Conservation (phyloP, 768 basidiomycete genomes). For the Suillus discolor region DNA sequence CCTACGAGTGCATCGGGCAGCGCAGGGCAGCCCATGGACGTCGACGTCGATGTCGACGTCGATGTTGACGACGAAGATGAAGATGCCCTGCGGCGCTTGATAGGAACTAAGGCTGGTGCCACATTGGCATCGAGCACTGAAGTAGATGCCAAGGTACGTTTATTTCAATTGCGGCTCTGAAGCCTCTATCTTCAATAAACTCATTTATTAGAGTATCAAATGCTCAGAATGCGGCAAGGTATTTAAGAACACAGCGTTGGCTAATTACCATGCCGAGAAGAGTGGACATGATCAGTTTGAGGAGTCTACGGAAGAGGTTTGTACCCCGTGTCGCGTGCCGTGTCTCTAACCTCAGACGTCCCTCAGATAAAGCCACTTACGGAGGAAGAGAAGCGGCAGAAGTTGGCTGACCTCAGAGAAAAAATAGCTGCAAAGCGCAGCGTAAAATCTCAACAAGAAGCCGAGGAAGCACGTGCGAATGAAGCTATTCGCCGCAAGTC, state of each 20-base stretch:
- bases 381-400: slow-evolving; percentile 88
- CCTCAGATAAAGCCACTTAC: slow-evolving; percentile 88
- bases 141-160: slow-evolving; percentile 68
- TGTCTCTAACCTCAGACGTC: slow-evolving; percentile 1
- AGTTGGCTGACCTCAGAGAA: slow-evolving; percentile 73
- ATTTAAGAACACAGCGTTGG: slow-evolving; percentile 84
- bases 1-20: slow-evolving; percentile 20
- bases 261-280: slow-evolving; percentile 93
- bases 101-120: slow-evolving; percentile 35
- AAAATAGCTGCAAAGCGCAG: slow-evolving; percentile 84
- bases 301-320: slow-evolving; percentile 91
- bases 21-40: slow-evolving; percentile 42
- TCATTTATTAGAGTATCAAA: slow-evolving; percentile 66
- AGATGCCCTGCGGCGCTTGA: slow-evolving; percentile 57
- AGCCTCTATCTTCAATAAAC: not conserved
- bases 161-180: not conserved
- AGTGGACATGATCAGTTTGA: slow-evolving; percentile 96
- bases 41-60: slow-evolving; percentile 63
- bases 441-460: slow-evolving; percentile 70
- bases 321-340: not conserved
- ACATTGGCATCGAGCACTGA: slow-evolving; percentile 23
- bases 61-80: slow-evolving; percentile 77
- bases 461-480: slow-evolving; percentile 70
- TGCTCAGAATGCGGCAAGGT: slow-evolving; percentile 84
- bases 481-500: slow-evolving; percentile 84